Evolutionary conservation across 352 stramenopile genomes (phyloP).

Genomic region (Globisporangium nodosum): DNA sequence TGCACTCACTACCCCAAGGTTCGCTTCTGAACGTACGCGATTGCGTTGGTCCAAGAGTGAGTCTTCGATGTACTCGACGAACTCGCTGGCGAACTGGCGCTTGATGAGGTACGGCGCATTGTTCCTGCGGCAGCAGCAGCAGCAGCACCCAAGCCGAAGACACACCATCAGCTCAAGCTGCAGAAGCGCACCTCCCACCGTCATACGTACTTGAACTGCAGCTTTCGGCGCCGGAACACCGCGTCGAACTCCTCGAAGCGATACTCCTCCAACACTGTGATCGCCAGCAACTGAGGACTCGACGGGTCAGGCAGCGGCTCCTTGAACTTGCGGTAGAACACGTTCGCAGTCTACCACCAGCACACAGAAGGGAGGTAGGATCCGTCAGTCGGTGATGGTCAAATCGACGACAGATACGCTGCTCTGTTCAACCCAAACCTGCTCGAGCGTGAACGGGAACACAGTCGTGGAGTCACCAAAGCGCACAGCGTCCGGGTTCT

Average conservation of each 20-base stretch:
- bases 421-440: conserved; percentile 23
- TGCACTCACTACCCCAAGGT: background rate
- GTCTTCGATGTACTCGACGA: conserved; percentile 72
- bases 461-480: conserved; percentile 44
- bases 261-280: conserved; percentile 41
- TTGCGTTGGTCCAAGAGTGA: conserved; percentile 72
- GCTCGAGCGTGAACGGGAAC: conserved; percentile 54
- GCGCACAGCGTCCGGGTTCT: conserved; percentile 33
- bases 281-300: conserved; percentile 30
- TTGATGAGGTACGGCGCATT: conserved; percentile 73
- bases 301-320: conserved; percentile 62
- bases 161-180: background rate
- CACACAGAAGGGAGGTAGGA: too few species aligned
- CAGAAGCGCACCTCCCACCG: too few species aligned
- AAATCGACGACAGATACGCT: background rate
- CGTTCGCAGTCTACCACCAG: conserved; percentile 33
- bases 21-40: conserved; percentile 31
- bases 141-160: background rate
- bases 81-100: conserved; percentile 59
- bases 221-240: conserved; percentile 52
- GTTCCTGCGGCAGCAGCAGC: conserved; percentile 31
- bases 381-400: background rate
- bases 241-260: conserved; percentile 46
- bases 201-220: conserved; percentile 42
- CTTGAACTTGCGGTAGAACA: conserved; percentile 83